Base-by-base conservation (phyloP, 2,329 filamentous ascomycete species). In the Monilinia laxa region DNA sequence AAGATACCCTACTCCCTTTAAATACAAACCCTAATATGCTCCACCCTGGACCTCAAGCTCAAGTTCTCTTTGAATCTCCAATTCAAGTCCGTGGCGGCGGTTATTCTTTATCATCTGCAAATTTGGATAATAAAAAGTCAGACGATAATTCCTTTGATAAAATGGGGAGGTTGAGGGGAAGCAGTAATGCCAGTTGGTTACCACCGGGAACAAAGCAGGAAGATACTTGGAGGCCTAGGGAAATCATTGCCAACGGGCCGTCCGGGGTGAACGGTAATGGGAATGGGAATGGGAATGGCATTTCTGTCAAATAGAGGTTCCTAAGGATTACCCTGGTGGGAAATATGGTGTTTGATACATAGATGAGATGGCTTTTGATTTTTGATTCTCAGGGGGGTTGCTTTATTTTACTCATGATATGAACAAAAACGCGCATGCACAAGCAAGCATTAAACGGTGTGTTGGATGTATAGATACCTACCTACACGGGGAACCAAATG, bases 181-280 rank as follows among this genome's bases (percentile, higher is more conserved):
- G 71, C 57, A 83, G 81, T 72, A 83, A 73, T 83, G 55, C 62
- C 70, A 80, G 81, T 38, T 94, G 91, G 87, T 79, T 96, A 67
- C 85, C 90, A 23, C 89, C 90, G 0, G 91, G 92, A 10, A 96
- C 92, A 1, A 93, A 87, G 75, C 90, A 94, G 77, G 91, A 96
- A 76, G 90, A 92, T 62, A 96, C 91, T 2, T 97, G 93, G 93
- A 82, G 81, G 70, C 69, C 70, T 71, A 68, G 42, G 69, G 47
- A 64, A 14, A 64, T 64, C 54, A 58, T 45, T n/a, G 47, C 58
- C 23, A 62, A 54, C 42, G 64, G 64, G 14, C 56, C 40, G 40
- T 16, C 64, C 9, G 31, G 55, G 18, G 12, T 47, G 2, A 62
- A 65, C 35, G 55, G 64, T 5, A 64, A 51, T 53, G 28, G 45